Base-by-base conservation (phyloP, 2,329 filamentous ascomycete species). In the Hypoxylon sp. region DNA sequence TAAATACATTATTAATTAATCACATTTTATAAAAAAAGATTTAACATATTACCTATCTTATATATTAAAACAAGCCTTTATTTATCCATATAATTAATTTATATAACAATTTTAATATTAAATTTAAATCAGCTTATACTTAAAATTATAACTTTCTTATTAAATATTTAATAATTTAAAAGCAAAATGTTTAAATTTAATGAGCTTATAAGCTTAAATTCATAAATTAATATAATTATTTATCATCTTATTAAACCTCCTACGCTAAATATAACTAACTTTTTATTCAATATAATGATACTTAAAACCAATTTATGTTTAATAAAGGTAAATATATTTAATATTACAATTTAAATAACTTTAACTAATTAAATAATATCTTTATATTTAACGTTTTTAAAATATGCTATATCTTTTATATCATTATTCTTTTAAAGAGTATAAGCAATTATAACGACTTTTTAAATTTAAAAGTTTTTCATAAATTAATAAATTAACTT, bases 311-410 rank as follows among this genome's bases (percentile, higher is more conserved):
- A 27, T 47, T 29, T 16, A 47, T 47, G 3, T 47, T 47, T 47
- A 47, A 47, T 29, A 21, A 47, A 47, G 5, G 23, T 27, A 29
- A 47, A 16, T 47, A 47, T 47, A 47, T 47, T 47, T 47, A 47
- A 47, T 27, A 27, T 47, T 27, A 47, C n/a, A n/a, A n/a, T 2
- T 39, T 39, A 39, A n/a, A n/a, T n/a, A 47, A 14, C 2, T 47
- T 29, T 27, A 27, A 1, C 3, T n/a, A 8, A 0, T 8, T 47
- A n/a, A 47, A 47, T 47, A 14, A 47, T 16, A 47, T 47, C 19
- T 47, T 47, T n/a, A n/a, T 47, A 47, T 47, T 47, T 29, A 29
- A 47, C 5, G 7, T 47, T 7, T 47, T 16, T 47, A 47, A 47
- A 5, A 47, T 8, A 47, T 16, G 8, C 2, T 29, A 47, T 47